Percentiles rank a stretch among this genome's conserved stretches.
phyloP scores from a whole-genome alignment of 495 filamentous ascomycete genomes.

The Trichoderma orchidacearum region DNA sequence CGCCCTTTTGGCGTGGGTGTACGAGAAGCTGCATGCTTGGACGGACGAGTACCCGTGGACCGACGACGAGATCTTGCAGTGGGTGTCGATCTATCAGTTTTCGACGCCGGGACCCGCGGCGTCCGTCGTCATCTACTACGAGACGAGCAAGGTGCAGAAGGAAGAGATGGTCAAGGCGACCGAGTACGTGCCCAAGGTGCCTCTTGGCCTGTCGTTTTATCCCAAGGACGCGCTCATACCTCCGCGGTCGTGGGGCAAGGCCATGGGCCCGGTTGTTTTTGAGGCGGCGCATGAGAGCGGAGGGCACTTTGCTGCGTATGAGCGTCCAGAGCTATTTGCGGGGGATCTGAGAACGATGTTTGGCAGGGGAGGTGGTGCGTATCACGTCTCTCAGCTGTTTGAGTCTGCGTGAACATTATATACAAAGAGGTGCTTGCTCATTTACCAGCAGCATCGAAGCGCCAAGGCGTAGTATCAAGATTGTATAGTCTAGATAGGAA shows the following conservation, averaged over 20 bases:
- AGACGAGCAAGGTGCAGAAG: conserved; percentile 13
- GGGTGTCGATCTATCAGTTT: conserved; percentile 52
- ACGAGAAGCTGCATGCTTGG: conserved; percentile 59
- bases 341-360: conserved; percentile 46
- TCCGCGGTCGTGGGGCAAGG: conserved; percentile 35
- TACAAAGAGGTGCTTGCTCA: too few relatives aligned
- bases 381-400: conserved; percentile 8
- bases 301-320: conserved; percentile 52
- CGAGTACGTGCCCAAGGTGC: conserved; percentile 21
- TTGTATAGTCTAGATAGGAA: too few relatives aligned
- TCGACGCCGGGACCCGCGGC: conserved; percentile 41
- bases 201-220: conserved; percentile 39
- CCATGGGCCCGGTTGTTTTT: conserved; percentile 39
- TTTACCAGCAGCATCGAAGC: background rate
- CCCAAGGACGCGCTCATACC: conserved; percentile 35
- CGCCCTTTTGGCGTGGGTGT: conserved; percentile 50
- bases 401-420: background rate
- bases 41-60: conserved; percentile 54
- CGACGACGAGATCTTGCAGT: conserved; percentile 52
- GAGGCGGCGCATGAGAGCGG: conserved; percentile 38
- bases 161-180: background rate
- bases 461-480: too few relatives aligned
- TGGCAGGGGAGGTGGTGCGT: conserved; percentile 15
- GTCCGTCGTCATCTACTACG: conserved; percentile 47
- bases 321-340: conserved; percentile 38